Percentiles rank a stretch among this genome's conserved stretches.
Evolutionary conservation across 768 basidiomycete genomes (phyloP).

Genomic region (Holtermanniella nyarrowii): DNA sequence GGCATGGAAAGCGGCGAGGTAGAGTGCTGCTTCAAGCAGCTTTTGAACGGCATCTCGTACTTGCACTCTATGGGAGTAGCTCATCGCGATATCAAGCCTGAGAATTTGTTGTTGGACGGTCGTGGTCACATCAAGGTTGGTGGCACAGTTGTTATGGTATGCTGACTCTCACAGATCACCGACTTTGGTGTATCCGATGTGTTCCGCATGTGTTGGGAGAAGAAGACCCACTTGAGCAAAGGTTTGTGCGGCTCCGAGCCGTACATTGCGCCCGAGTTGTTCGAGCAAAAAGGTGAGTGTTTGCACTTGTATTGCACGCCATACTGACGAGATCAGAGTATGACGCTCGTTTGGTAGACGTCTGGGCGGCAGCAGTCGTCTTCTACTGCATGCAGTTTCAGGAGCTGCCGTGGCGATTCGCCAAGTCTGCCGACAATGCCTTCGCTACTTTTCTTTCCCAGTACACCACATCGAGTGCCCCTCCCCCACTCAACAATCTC

Average conservation of each 20-base stretch:
- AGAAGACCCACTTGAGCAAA: conserved; percentile 91
- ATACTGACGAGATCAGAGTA: conserved; percentile 54
- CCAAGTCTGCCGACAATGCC: conserved; percentile 68
- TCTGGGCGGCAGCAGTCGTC: conserved; percentile 94
- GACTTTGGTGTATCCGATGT: conserved; percentile 99
- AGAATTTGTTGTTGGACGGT: conserved; percentile 89
- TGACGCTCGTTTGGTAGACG: conserved; percentile 90
- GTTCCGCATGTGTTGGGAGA: conserved; percentile 95
- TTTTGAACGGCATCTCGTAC: conserved; percentile 75
- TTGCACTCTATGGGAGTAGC: conserved; percentile 94
- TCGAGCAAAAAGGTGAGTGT: conserved; percentile 84
- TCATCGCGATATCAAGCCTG: conserved; percentile 95
- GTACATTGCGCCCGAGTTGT: conserved; percentile 98
- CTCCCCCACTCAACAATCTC: conserved; percentile 71
- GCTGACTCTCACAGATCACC: conserved; percentile 58
- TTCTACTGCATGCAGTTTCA: conserved; percentile 97
- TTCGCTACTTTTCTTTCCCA: conserved; percentile 61
- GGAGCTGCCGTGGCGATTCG: conserved; percentile 94
- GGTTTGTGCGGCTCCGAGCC: conserved; percentile 96
- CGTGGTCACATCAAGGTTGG: conserved; percentile 82
- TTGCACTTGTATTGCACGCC: not conserved
- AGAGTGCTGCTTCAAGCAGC: conserved; percentile 97
- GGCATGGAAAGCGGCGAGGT: conserved; percentile 83
- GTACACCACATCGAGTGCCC: conserved; percentile 38
- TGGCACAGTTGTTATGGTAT: not conserved